A percentile compares a stretch with the other conserved stretches of the same genome.
phyloP scores from a whole-genome alignment of 805 yeast genomes.

The Kodamaea lidongshanica region DNA sequence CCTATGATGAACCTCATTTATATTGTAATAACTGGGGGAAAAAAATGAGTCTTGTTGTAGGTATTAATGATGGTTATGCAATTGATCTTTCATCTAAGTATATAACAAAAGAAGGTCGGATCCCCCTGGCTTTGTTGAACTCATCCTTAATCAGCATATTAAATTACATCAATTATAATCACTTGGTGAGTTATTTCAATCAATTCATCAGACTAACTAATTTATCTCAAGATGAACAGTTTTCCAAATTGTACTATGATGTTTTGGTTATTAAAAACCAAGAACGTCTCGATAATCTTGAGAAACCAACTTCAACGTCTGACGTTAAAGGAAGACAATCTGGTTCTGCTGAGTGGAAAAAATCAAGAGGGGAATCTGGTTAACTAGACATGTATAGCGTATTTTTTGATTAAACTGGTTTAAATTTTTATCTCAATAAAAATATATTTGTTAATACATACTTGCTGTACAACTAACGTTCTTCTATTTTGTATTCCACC shows the following conservation, averaged over 20 bases:
- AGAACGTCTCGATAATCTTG: slow-evolving; percentile 19
- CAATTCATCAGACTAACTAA: slow-evolving; percentile 1
- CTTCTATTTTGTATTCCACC: background rate
- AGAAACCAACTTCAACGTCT: slow-evolving; percentile 14
- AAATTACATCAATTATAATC: slow-evolving; percentile 27
- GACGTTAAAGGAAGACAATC: slow-evolving; percentile 55
- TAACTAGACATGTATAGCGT: too few species aligned
- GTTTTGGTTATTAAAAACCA: slow-evolving; percentile 31
- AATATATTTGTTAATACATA: slow-evolving; percentile 2
- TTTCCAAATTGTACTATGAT: slow-evolving; percentile 27
- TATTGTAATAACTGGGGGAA: slow-evolving; percentile 90
- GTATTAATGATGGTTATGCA: slow-evolving; percentile 54
- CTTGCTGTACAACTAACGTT: background rate
- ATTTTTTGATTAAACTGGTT: too few species aligned
- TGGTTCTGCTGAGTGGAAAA: slow-evolving; percentile 73
- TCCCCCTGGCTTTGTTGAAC: slow-evolving; percentile 35
- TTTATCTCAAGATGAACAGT: slow-evolving; percentile 5
- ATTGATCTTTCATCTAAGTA: slow-evolving; percentile 69
- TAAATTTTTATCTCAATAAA: too few species aligned
- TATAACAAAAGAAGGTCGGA: slow-evolving; percentile 34
- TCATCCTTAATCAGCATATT: slow-evolving; percentile 38
- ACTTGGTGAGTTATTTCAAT: slow-evolving; percentile 11
- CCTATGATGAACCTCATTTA: slow-evolving; percentile 73
- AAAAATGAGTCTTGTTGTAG: slow-evolving; percentile 83
- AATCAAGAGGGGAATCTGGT: slow-evolving; percentile 78